Base-by-base conservation (phyloP, 345 rosid genomes). In the Melastoma malabathricum region DNA sequence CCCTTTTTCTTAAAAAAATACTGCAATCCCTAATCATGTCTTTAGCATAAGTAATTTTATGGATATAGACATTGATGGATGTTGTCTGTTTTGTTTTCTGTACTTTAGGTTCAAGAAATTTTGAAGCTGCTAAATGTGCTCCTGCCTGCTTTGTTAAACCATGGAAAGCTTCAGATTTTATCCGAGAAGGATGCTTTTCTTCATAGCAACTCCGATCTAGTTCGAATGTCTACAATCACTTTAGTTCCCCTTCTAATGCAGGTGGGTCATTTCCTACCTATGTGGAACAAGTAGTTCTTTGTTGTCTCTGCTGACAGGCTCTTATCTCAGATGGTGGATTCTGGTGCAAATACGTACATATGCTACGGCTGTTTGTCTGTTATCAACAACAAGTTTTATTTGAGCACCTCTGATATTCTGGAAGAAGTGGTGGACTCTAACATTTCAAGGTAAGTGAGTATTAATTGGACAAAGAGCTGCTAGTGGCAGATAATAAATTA, bases 71-170 rank as follows among this genome's bases (percentile, higher is more conserved):
- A 34, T 34, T 34, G 41, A 34, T 34, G 41, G 41, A 34, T 34
- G 41, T 34, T 34, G 10, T 34, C 41, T 34, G 12, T 34, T 39
- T 14, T 53, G n/a, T 22, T 50, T 60, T 64, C 46, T 45, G 44
- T 45, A 43, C 47, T 47, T 47, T 75, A 90, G 98, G 84, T 86
- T 58, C 82, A 75, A 64, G 98, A 84, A 77, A 83, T 90, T 61
- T 69, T 90, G 75, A 90, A 86, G 78, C 67, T 90, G 83, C 74
- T 90, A 20, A 75, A 80, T 67, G 89, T 72, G 74, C 89, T 90
- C 65, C 85, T 90, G 43, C 98, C 96, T 25, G 48, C 69, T 17
- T 60, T 76, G 50, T 56, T 64, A 18, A 64, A 58, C 50, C 77
- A 64, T 46, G 66, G 60, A 43, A 70, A 59, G 59, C 45, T 34